These are phyloP conservation scores for Apiotrichum veenhuisii DNA, from an alignment of 1,284 basidiomycete species.

Conservation along the genomic window DNA sequence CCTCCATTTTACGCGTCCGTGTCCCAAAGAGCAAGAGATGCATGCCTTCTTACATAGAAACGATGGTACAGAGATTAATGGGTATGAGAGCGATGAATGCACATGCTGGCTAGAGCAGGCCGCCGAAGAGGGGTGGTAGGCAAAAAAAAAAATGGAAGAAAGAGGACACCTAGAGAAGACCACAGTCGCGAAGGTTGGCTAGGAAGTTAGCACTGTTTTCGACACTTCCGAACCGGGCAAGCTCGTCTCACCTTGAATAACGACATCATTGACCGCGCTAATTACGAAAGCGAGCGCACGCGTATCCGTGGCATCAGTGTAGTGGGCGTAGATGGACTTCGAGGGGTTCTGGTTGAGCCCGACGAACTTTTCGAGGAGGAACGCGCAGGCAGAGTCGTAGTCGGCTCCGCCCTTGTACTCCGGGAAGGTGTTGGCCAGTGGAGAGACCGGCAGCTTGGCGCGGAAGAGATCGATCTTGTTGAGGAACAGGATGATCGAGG, in stretches of 20 bases:
- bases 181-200: conserved; percentile 51
- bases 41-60: conserved; percentile 15
- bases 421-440: conserved; percentile 84
- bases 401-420: conserved; percentile 65
- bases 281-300: conserved; percentile 56
- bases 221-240: background rate
- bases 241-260: conserved; percentile 41
- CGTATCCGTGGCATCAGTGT: conserved; percentile 55
- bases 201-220: background rate
- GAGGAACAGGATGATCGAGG: conserved; percentile 60
- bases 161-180: conserved; percentile 39
- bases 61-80: conserved; percentile 17
- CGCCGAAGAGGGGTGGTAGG: background rate
- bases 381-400: conserved; percentile 81
- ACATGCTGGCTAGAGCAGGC: background rate
- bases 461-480: conserved; percentile 97
- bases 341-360: conserved; percentile 75
- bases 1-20: background rate
- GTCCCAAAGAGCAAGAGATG: conserved; percentile 8
- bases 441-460: conserved; percentile 84
- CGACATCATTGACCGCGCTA: conserved; percentile 55
- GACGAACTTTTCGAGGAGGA: conserved; percentile 80
- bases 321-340: conserved; percentile 53
- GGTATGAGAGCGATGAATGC: background rate
- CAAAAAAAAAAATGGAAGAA: background rate